Conservation (phyloP, 768 basidiomycete species). For the Kwoniella dendrophila region DNA sequence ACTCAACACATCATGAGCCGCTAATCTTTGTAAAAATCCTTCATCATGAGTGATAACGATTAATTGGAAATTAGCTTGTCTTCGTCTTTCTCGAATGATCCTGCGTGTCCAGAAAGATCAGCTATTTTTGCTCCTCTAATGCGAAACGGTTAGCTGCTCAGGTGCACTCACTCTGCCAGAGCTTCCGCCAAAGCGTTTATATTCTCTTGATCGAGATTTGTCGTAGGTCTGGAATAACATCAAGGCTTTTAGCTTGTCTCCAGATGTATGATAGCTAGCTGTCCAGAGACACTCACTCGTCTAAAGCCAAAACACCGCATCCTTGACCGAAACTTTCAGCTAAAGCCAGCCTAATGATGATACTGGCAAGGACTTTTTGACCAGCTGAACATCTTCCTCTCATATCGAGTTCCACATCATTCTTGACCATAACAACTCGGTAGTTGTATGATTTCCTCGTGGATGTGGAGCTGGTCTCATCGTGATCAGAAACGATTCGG, state of each 20-base stretch:
- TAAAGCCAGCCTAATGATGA: constrained; percentile 93
- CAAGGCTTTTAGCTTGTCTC: constrained; percentile 5
- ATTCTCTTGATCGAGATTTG: constrained; percentile 93
- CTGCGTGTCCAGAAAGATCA: constrained; percentile 57
- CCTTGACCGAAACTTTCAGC: constrained; percentile 98
- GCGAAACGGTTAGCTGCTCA: background rate
- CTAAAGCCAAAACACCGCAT: constrained; percentile 94
- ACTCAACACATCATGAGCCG: constrained; percentile 89
- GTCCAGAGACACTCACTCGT: constrained; percentile 63
- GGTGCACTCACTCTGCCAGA: constrained; percentile 78
- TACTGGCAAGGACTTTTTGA: constrained; percentile 97
- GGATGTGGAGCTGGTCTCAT: constrained; percentile 72
- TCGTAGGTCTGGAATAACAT: constrained; percentile 66
- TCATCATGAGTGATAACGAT: constrained; percentile 88
- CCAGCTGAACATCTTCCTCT: constrained; percentile 96
- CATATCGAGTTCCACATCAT: constrained; percentile 99
- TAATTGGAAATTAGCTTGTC: constrained; percentile 89
- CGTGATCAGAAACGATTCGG: constrained; percentile 88
- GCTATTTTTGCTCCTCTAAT: background rate
- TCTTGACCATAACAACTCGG: constrained; percentile 98
- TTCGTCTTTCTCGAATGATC: constrained; percentile 90
- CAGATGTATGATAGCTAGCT: background rate
- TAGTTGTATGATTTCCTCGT: constrained; percentile 92
- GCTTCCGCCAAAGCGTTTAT: constrained; percentile 90
- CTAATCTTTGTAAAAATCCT: constrained; percentile 85